Evolutionary conservation across 768 basidiomycete species (phyloP), one percentile per base, ranked within the genome.

Genomic region (Mrakia blollopis): DNA sequence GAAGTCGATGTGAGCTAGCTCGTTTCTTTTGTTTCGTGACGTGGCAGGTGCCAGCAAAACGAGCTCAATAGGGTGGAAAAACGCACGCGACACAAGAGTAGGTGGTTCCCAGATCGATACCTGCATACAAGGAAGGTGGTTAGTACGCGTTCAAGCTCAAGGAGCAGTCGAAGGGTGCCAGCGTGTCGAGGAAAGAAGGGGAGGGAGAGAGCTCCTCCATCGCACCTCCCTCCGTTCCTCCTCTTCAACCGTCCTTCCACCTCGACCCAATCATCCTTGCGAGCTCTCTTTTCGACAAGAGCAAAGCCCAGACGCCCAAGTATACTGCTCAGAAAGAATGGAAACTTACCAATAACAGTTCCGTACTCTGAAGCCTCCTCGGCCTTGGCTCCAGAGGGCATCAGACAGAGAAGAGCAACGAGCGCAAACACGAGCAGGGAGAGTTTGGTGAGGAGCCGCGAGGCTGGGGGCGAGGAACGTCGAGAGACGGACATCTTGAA

Each of bases 21-120:
- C 28, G 61, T 50, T 50, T 18, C n/a, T n/a, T 50, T 21, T 14
- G 23, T 23, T 74, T 73, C 23, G 28, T 44, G 30, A 75, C 47
- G 73, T 2, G 35, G 13, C 32, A 10, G 23, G 6, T 21, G 32
- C 65, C 41, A 72, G 7, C 63, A 79, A 68, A 74, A 72, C 60
- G 39, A 57, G 52, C 14, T 23, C 28, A 18, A 10, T n/a, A 52
- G 62, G 52, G 5, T 54, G 72, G 57, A 65, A 39, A 0, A 3
- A 87, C 91, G 84, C 79, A 93, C 92, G 92, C 94, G 81, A 98
- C 95, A 86, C 94, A 97, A 79, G 94, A 97, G 86, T 97, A 94
- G 80, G 92, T 94, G 69, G 94, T 97, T 86, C 94, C 94, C 86
- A 96, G 86, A 87, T 96, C 93, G 91, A 82, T 72, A 80, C 47